Conservation (phyloP, 345 rosid genomes). For the Populus ilicifolia region DNA sequence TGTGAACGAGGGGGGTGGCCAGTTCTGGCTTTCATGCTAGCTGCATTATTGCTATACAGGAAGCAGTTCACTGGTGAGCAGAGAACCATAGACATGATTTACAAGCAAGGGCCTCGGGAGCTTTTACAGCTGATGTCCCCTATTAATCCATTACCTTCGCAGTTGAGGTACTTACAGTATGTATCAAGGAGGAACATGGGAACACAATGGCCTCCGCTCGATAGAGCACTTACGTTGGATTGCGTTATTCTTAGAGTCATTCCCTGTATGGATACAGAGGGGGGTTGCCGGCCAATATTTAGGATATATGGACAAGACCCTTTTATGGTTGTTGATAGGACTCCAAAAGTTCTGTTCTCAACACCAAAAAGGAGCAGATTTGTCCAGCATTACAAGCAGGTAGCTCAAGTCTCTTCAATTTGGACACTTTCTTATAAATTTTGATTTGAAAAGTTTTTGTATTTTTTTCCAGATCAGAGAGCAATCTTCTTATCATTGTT, state of each 20-base stretch:
- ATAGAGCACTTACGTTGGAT: constrained; percentile 61
- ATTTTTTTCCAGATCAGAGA: background rate
- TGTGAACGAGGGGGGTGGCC: constrained; percentile 82
- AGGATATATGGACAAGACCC: constrained; percentile 74
- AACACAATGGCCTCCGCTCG: constrained; percentile 64
- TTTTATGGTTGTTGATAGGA: constrained; percentile 48
- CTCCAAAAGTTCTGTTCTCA: constrained; percentile 62
- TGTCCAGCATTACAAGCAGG: constrained; percentile 61
- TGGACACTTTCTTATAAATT: background rate
- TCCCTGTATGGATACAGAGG: constrained; percentile 60
- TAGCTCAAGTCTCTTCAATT: constrained; percentile 25
- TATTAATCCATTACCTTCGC: constrained; percentile 67
- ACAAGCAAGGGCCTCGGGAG: constrained; percentile 71
- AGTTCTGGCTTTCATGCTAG: constrained; percentile 71
- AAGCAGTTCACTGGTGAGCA: constrained; percentile 60
- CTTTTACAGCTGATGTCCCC: constrained; percentile 60
- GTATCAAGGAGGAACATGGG: constrained; percentile 66
- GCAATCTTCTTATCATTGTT: background rate
- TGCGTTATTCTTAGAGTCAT: constrained; percentile 54
- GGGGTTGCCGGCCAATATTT: constrained; percentile 71
- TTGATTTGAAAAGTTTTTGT: background rate
- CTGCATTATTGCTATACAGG: constrained; percentile 59
- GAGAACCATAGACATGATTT: constrained; percentile 70
- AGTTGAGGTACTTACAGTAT: constrained; percentile 73
- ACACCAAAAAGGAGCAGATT: constrained; percentile 56